These are phyloP conservation scores for Choanephora cucurbitarum DNA, from an alignment of 371 early-diverging fungal genomes.

Conservation along the genomic window DNA sequence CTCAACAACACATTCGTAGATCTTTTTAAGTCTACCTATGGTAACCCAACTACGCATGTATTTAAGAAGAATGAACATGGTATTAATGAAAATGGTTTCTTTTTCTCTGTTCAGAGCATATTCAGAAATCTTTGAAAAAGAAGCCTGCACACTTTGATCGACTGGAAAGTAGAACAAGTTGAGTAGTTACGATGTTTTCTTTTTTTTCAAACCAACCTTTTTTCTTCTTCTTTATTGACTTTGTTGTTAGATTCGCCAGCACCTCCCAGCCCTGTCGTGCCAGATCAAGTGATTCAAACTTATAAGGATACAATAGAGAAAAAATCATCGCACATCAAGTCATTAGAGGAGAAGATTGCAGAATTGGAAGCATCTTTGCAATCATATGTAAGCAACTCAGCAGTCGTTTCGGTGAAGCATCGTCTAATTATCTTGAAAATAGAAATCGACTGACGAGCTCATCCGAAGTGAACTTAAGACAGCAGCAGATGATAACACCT, in stretches of 20 bases:
- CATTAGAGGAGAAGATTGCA: slow-evolving; percentile 30
- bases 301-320: slow-evolving; percentile 49
- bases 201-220: slow-evolving; percentile 2
- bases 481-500: slow-evolving; percentile 8
- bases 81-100: background rate
- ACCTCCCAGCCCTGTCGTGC: slow-evolving; percentile 19
- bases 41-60: slow-evolving; percentile 50
- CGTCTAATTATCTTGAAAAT: background rate
- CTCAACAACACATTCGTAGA: slow-evolving; percentile 85
- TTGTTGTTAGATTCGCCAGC: slow-evolving; percentile 16
- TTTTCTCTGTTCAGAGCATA: slow-evolving; percentile 26
- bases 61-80: background rate
- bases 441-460: slow-evolving; percentile 13
- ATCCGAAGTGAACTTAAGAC: slow-evolving; percentile 8
- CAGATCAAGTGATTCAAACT: slow-evolving; percentile 41
- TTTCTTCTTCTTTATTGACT: background rate
- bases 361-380: slow-evolving; percentile 27
- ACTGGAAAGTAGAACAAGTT: slow-evolving; percentile 19
- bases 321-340: slow-evolving; percentile 43
- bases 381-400: slow-evolving; percentile 22
- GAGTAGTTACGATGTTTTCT: too few species aligned
- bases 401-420: too few species aligned
- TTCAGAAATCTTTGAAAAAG: slow-evolving; percentile 43
- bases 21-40: slow-evolving; percentile 76
- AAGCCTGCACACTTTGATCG: slow-evolving; percentile 38